Percentiles rank a stretch among this genome's conserved stretches.
Evolutionary conservation across 2,329 filamentous ascomycete genomes (phyloP).

Genomic region (Cephalotrichum gorgonifer): DNA sequence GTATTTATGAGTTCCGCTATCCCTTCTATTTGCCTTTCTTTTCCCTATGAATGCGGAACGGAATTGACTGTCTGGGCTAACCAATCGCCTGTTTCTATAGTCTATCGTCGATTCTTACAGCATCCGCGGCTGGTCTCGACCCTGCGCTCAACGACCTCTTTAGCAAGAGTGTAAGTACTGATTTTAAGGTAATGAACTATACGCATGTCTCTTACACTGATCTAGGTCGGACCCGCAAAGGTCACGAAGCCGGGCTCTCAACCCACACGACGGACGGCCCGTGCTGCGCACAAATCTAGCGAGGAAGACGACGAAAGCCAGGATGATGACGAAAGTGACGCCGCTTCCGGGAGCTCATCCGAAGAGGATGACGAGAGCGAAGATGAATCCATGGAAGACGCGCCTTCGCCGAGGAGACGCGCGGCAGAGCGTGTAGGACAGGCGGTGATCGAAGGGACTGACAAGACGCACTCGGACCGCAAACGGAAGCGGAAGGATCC

Average conservation of each 20-base stretch:
- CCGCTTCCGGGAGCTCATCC: constrained; percentile 19
- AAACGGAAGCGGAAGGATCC: constrained; percentile 60
- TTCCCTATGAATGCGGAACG: neutral
- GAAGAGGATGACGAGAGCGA: constrained; percentile 23
- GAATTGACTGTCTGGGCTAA: neutral
- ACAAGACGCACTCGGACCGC: constrained; percentile 34
- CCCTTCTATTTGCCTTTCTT: neutral
- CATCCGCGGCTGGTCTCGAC: constrained; percentile 46
- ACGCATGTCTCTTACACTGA: constrained; percentile 12
- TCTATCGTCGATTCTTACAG: constrained; percentile 3
- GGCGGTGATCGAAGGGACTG: constrained; percentile 21
- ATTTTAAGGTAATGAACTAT: constrained; percentile 14
- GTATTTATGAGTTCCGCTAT: too few relatives aligned
- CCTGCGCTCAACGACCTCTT: constrained; percentile 61
- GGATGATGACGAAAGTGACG: constrained; percentile 19
- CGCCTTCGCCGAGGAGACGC: constrained; percentile 23
- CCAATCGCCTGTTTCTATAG: neutral
- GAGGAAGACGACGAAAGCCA: constrained; percentile 12
- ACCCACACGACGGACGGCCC: constrained; percentile 23
- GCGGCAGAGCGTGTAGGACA: constrained; percentile 23
- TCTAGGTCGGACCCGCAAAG: neutral
- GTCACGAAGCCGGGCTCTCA: constrained; percentile 18
- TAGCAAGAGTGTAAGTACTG: constrained; percentile 55
- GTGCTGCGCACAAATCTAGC: constrained; percentile 8
- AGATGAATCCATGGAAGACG: constrained; percentile 28